Base-by-base conservation (phyloP, 495 filamentous ascomycete genomes). In the Aspergillus asperescens region DNA sequence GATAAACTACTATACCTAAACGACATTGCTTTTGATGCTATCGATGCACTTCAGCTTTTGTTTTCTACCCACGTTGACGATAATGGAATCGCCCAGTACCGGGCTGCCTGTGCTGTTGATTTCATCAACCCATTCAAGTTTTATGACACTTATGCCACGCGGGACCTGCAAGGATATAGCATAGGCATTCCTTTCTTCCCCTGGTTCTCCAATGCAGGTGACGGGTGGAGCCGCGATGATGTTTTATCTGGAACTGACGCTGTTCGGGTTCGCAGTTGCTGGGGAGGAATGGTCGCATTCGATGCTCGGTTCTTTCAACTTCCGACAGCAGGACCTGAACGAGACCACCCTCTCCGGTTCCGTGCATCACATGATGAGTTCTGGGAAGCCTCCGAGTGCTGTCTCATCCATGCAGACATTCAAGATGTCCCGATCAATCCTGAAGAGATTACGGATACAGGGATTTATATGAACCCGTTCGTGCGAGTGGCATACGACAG, bases 381-480 rank as follows among this genome's bases (percentile, higher is more conserved):
- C 64, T 89, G 84, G 82, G 87, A 91, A 52, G 80, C 82, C 2
- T 87, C 83, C 8, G 88, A 92, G 66, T 90, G 87, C 71, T 92
- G 88, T 58, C 73, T 90, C 23, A 81, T 90, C 52, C 81, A 86
- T 56, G 84, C 86, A 4, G 86, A 89, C 62, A 76, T 88, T n/a
- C 75, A 77, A 42, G 66, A 70, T 10, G 62, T 71, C 0, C 65
- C 67, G 49, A 48, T 61, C 4, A 67, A 69, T 13, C 65, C 67
- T 8, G 65, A 71, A 15, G 65, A 66, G 2, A 66, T 69, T 18
- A 63, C 65, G 1, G 78, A 81, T 42, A 77, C 76, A 3, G 79
- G 79, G 0, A 80, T 86, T 47, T 88, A 83, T 60, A 76, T 87
- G 71, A 89, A 89, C 50, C 85, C 86, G 2, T 88, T 77, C 52